Base-by-base conservation (phyloP, 129 eudicot species). In the Saposhnikovia divaricata region DNA sequence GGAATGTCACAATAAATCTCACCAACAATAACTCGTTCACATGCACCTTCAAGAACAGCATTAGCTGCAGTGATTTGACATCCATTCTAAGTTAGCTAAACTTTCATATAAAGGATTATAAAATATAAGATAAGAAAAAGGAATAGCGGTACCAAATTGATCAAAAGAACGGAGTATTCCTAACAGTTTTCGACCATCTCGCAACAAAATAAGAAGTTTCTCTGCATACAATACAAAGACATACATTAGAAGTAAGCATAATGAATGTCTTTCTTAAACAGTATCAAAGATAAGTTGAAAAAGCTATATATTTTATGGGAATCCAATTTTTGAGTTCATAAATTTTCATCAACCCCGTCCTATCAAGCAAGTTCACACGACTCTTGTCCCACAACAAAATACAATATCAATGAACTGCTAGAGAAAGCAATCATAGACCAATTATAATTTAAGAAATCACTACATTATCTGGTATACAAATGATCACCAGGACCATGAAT, bases 121-220 rank as follows among this genome's bases (percentile, higher is more conserved):
- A 53, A 16, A 21, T 59, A 31, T 31, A 72, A 61, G 43, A 45
- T 28, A 75, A 34, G 74, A 70, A 61, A 27, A 63, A 72, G 68
- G 83, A 70, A 75, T 34, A 9, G 61, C 25, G 4, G 68, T 92
- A 95, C 99, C 99, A 84, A 92, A 95, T 87, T 95, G 99, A 84
- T 95, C 99, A 87, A 95, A 95, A 75, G 99, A 95, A 71, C 99
- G 96, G 38, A 95, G 97, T 80, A 83, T 92, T 78, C 98, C 98
- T 78, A 92, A 78, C 69, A 95, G 88, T 82, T 95, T 95, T 78
- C 97, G 86, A 46, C 98, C 98, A 87, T 95, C 98, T 84, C 98
- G 88, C 50, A 95, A 91, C 86, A 92, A 89, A 43, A 95, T 96
- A 61, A 95, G 97, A 83, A 95, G 92, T 82, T 95, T 95, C 90